A percentile compares a stretch with the other conserved stretches of the same genome.
phyloP scores from a whole-genome alignment of 108 stramenopile genomes.

The Cyclotella cryptica region DNA sequence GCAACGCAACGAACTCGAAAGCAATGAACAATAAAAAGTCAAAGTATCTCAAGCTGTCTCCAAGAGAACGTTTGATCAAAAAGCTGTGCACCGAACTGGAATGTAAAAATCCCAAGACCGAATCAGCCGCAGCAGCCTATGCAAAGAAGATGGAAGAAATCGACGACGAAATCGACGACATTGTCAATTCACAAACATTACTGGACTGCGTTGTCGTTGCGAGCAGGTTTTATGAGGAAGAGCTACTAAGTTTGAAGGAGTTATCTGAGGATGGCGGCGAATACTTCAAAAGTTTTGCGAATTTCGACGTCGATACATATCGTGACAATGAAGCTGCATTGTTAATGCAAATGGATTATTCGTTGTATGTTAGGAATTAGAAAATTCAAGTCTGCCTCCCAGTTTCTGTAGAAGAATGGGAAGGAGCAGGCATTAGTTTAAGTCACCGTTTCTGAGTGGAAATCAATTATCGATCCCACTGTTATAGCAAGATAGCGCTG shows the following conservation, averaged over 20 bases:
- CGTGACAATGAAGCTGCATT: conserved; percentile 75
- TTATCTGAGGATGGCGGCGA: conserved; percentile 59
- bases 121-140: conserved; percentile 65
- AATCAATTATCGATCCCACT: too few relatives aligned
- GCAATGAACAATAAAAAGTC: conserved; percentile 34
- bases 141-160: conserved; percentile 70
- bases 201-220: conserved; percentile 82
- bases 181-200: conserved; percentile 62
- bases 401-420: neutral
- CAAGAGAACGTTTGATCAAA: conserved; percentile 58
- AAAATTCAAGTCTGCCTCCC: neutral
- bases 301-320: conserved; percentile 68
- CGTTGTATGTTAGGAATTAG: conserved; percentile 59
- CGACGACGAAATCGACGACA: conserved; percentile 73
- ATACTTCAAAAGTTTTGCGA: conserved; percentile 45
- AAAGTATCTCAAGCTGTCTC: conserved; percentile 49
- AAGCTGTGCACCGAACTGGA: conserved; percentile 68
- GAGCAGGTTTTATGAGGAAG: conserved; percentile 74
- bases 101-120: conserved; percentile 72
- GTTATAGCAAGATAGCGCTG: too few relatives aligned
- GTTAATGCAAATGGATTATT: conserved; percentile 82
- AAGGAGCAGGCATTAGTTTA: neutral
- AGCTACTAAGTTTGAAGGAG: conserved; percentile 53
- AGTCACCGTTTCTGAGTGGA: too few relatives aligned
- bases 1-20: conserved; percentile 21